These are phyloP conservation scores for Scytalidium lignicola DNA, from an alignment of 2,329 filamentous ascomycete genomes.

Conservation along the genomic window DNA sequence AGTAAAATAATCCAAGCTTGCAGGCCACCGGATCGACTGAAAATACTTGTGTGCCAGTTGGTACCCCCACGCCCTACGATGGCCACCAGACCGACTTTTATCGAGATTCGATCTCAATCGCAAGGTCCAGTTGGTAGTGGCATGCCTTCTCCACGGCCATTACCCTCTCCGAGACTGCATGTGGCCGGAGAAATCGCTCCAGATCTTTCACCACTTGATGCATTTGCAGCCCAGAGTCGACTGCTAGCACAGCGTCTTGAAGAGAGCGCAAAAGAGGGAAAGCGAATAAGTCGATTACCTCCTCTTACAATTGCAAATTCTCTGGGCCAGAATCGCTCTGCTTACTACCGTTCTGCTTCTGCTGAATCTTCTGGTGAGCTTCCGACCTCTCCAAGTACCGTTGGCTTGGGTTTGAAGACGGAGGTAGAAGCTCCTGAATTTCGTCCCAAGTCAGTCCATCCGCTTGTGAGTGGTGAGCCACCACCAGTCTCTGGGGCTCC, in stretches of 20 bases:
- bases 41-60: no score
- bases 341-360: slow-evolving; percentile 74
- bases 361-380: slow-evolving; percentile 46
- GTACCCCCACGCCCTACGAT: slow-evolving; percentile 9
- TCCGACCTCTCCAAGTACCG: slow-evolving; percentile 22
- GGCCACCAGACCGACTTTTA: slow-evolving; percentile 24
- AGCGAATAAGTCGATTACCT: slow-evolving; percentile 78
- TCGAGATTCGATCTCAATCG: slow-evolving; percentile 26
- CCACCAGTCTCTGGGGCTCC: slow-evolving; percentile 7
- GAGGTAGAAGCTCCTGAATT: slow-evolving; percentile 48
- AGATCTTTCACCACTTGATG: slow-evolving; percentile 88
- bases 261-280: slow-evolving; percentile 66
- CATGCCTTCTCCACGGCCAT: slow-evolving; percentile 16
- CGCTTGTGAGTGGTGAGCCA: slow-evolving; percentile 53
- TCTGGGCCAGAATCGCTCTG: slow-evolving; percentile 70
- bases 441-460: slow-evolving; percentile 70
- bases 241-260: slow-evolving; percentile 83
- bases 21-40: no score
- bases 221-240: slow-evolving; percentile 87
- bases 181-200: slow-evolving; percentile 79
- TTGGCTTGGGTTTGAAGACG: slow-evolving; percentile 45
- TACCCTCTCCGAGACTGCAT: slow-evolving; percentile 65
- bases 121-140: slow-evolving; percentile 18
- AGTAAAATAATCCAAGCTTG: no score
- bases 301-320: slow-evolving; percentile 80